These are phyloP conservation scores for Barbarea vulgaris DNA, from an alignment of 345 rosid genomes.

Conservation along the genomic window DNA sequence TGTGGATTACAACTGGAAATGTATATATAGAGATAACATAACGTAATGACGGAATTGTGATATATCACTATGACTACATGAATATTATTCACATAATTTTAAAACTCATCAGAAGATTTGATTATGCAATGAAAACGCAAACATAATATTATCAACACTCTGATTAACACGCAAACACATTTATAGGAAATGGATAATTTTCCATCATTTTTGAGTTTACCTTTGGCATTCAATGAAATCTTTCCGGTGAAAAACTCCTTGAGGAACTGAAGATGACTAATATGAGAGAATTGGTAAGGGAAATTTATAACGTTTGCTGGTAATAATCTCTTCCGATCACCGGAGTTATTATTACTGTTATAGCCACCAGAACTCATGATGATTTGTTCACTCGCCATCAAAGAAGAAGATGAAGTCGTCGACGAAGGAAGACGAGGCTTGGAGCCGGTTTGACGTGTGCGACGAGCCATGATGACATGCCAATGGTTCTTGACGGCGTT, in stretches of 20 bases:
- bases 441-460: constrained; percentile 44
- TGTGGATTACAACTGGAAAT: neutral
- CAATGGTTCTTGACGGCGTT: constrained; percentile 98
- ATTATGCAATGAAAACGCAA: neutral
- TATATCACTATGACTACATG: neutral
- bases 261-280: constrained; percentile 38
- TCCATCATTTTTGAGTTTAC: constrained; percentile 21
- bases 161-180: neutral
- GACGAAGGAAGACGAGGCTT: constrained; percentile 31
- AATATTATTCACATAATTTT: neutral
- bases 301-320: constrained; percentile 1
- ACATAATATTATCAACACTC: neutral
- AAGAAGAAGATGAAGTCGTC: constrained; percentile 24
- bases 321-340: constrained; percentile 27
- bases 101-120: neutral
- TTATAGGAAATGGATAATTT: neutral
- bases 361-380: constrained; percentile 19
- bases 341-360: neutral
- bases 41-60: neutral
- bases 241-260: constrained; percentile 38
- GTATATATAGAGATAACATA: neutral
- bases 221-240: constrained; percentile 28
- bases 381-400: constrained; percentile 12
- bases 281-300: constrained; percentile 34
- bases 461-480: constrained; percentile 95